phyloP scores from a whole-genome alignment of 176 grass and related monocot species.

The Aegilops umbellulata region DNA sequence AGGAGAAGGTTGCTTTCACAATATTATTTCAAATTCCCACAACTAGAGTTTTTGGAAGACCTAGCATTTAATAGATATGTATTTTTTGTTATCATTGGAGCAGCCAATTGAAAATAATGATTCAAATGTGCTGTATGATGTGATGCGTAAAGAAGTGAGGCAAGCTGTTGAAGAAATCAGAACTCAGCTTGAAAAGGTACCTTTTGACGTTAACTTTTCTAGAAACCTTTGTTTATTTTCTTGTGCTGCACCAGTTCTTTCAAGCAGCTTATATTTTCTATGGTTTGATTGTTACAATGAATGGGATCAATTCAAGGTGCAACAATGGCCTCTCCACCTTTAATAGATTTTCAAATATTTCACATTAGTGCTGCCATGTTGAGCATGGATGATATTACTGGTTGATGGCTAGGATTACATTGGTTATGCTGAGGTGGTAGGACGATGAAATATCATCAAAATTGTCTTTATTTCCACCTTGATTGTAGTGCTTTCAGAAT shows the following conservation, averaged over 20 bases:
- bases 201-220: not conserved
- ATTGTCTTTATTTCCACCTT: not conserved
- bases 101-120: slow-evolving; percentile 20
- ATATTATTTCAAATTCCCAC: not conserved
- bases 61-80: not conserved
- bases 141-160: slow-evolving; percentile 85
- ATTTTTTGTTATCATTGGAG: slow-evolving; percentile 37
- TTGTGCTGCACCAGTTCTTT: slow-evolving; percentile 8
- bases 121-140: slow-evolving; percentile 57
- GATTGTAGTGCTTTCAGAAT: not conserved
- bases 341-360: not conserved
- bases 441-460: not conserved
- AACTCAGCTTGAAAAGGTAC: slow-evolving; percentile 74
- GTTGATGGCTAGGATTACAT: not conserved
- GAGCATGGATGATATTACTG: not conserved
- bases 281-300: not conserved
- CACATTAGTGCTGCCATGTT: not conserved
- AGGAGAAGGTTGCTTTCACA: slow-evolving; percentile 59
- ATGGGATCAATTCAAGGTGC: not conserved
- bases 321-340: not conserved
- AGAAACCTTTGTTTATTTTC: slow-evolving; percentile 14
- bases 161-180: slow-evolving; percentile 88
- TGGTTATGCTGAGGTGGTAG: not conserved
- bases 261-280: not conserved
- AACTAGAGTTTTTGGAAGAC: not conserved